Percentiles rank a stretch among this genome's conserved stretches.
These are phyloP conservation scores for Lactarius hatsudake DNA, from an alignment of 768 basidiomycete genomes.

Conservation along the genomic window DNA sequence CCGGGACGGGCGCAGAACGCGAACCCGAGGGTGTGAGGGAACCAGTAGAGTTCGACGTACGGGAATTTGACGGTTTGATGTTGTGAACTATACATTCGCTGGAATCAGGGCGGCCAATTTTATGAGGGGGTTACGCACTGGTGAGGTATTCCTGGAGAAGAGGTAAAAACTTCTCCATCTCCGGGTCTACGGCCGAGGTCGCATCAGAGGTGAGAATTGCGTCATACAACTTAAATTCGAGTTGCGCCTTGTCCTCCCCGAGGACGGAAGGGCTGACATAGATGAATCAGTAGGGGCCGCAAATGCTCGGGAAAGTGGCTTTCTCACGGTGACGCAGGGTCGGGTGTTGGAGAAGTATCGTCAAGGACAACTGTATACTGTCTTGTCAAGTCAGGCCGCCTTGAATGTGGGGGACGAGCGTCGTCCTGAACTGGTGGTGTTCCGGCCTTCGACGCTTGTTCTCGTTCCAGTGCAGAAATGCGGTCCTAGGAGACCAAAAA, in stretches of 20 bases:
- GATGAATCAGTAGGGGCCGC: background rate
- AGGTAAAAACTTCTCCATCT: constrained; percentile 76
- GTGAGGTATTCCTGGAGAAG: constrained; percentile 74
- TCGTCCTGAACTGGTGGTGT: background rate
- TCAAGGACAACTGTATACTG: constrained; percentile 25
- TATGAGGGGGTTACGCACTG: constrained; percentile 36
- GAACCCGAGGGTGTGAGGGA: constrained; percentile 19
- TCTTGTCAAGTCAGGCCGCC: constrained; percentile 19
- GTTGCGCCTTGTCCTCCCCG: constrained; percentile 30
- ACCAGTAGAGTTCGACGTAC: constrained; percentile 11
- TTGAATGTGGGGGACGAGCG: background rate
- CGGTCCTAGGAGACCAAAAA: constrained; percentile 27
- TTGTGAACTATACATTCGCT: constrained; percentile 13
- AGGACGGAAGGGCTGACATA: constrained; percentile 53
- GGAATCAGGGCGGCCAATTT: background rate
- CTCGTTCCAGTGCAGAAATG: constrained; percentile 30
- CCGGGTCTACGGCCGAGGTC: constrained; percentile 41
- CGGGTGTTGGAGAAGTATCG: background rate
- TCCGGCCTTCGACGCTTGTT: constrained; percentile 16
- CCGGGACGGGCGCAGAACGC: constrained; percentile 4
- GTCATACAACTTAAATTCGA: constrained; percentile 67
- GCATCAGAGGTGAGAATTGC: constrained; percentile 42
- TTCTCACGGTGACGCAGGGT: constrained; percentile 32
- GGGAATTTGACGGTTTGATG: constrained; percentile 8
- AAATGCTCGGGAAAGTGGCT: background rate